Conservation (phyloP, 1,139 yeast genomes). For the Nakaseomyces nivariensis region DNA sequence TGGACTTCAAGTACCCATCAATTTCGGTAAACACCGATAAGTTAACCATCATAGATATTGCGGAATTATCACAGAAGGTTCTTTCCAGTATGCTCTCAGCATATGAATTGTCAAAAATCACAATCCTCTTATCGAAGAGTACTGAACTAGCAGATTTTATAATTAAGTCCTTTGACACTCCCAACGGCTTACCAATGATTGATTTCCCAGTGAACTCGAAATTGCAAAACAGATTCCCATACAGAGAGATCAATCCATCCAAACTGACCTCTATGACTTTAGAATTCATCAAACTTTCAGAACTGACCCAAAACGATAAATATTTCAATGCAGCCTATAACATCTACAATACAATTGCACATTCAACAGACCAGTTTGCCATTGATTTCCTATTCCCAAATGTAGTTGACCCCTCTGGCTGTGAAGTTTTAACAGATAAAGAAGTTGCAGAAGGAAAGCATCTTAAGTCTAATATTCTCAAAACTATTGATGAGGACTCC, state of each 20-base stretch:
- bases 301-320: conserved; percentile 49
- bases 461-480: conserved; percentile 27
- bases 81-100: conserved; percentile 67
- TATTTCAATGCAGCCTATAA: conserved; percentile 40
- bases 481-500: conserved; percentile 25
- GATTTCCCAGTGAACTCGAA: conserved; percentile 47
- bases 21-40: conserved; percentile 13
- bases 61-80: conserved; percentile 62
- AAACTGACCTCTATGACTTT: conserved; percentile 60
- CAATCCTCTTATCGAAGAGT: conserved; percentile 46
- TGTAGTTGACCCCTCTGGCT: conserved; percentile 42
- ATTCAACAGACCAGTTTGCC: conserved; percentile 29
- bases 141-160: conserved; percentile 57
- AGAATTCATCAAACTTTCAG: conserved; percentile 61
- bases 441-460: conserved; percentile 29
- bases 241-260: conserved; percentile 45
- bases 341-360: conserved; percentile 34
- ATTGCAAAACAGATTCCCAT: conserved; percentile 39
- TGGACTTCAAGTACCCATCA: conserved; percentile 36
- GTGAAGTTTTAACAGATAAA: conserved; percentile 28
- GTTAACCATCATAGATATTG: conserved; percentile 43
- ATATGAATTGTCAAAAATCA: conserved; percentile 51
- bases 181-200: conserved; percentile 59
- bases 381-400: conserved; percentile 37
- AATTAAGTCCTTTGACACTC: conserved; percentile 59